Base-by-base conservation (phyloP, 768 basidiomycete genomes). In the Lactifluus echinatus region DNA sequence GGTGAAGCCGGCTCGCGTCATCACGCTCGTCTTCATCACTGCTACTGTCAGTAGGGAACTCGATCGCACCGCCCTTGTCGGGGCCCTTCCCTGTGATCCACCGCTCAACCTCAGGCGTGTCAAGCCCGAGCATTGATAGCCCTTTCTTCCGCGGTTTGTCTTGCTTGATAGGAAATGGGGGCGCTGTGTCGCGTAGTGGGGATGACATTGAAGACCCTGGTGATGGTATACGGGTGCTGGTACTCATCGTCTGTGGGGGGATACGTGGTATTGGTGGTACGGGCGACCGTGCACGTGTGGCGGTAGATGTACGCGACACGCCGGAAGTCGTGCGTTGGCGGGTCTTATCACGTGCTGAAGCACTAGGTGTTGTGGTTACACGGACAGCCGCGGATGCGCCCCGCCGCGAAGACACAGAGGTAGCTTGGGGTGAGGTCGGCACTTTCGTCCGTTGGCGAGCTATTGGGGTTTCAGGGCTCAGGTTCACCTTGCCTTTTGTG, bases 1-100 rank as follows among this genome's bases (percentile, higher is more conserved):
- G 54, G 61, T 19, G 45, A 56, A 42, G 64, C 66, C 57, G 63
- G 69, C 23, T 49, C 60, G 65, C 8, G 62, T 64, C 47, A 65
- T 62, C 53, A 61, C 59, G 60, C 62, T 61, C 46, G 60, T 65
- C 59, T 58, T 72, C 70, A 21, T 70, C 73, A 21, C 67, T 67
- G 61, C 81, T 82, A 21, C 81, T 82, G 23, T 75, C 77, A 31
- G 79, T 67, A 73, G 64, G 78, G 80, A 19, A 67, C 69, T 49
- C 69, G 71, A 23, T 66, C 67, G 56, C 72, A 73, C 5, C 62
- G 64, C 24, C 55, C 31, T 49, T 63, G 50, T 58, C 67, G 43
- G 65, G 67, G 19, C 57, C 65, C 46, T 71, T 70, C 19, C 75
- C 76, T 8, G 74, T 74, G n/a, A 78, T 72, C 82, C 82, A 79